Evolutionary conservation across 2,329 filamentous ascomycete genomes (phyloP).

Genomic region (Fusarium buharicum): DNA sequence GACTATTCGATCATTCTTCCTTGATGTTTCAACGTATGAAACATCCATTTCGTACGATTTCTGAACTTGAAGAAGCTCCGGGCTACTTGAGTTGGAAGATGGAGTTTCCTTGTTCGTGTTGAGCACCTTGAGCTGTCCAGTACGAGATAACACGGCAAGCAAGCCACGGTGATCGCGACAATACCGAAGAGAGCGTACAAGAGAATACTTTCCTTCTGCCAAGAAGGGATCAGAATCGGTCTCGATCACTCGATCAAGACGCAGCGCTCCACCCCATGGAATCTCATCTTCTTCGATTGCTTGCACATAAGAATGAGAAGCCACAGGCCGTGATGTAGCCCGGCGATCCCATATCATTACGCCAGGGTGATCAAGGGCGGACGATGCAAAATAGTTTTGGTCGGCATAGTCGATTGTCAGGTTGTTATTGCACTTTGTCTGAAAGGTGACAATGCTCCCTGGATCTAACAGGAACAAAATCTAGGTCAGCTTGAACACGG

Average conservation of each 20-base stretch:
- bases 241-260: slow-evolving; percentile 67
- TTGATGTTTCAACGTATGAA: slow-evolving; percentile 61
- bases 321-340: slow-evolving; percentile 62
- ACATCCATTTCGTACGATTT: slow-evolving; percentile 72
- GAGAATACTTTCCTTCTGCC: slow-evolving; percentile 66
- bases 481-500: background rate
- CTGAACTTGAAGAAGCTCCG: slow-evolving; percentile 68
- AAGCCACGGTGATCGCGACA: slow-evolving; percentile 70
- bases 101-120: slow-evolving; percentile 66
- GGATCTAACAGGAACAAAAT: slow-evolving; percentile 51
- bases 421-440: slow-evolving; percentile 75
- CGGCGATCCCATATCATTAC: slow-evolving; percentile 84
- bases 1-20: slow-evolving; percentile 69
- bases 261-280: slow-evolving; percentile 70
- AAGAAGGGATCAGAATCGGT: slow-evolving; percentile 62
- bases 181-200: slow-evolving; percentile 71
- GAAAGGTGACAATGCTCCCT: slow-evolving; percentile 66
- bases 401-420: slow-evolving; percentile 82
- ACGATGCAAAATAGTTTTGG: slow-evolving; percentile 86
- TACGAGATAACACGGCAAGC: slow-evolving; percentile 69
- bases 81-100: slow-evolving; percentile 58
- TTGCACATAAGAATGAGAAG: slow-evolving; percentile 65
- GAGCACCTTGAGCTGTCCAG: slow-evolving; percentile 71
- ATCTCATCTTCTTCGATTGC: slow-evolving; percentile 70
- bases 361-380: slow-evolving; percentile 77